Conservation (phyloP, 176 grass and related monocot genomes). For the Triticum urartu region DNA sequence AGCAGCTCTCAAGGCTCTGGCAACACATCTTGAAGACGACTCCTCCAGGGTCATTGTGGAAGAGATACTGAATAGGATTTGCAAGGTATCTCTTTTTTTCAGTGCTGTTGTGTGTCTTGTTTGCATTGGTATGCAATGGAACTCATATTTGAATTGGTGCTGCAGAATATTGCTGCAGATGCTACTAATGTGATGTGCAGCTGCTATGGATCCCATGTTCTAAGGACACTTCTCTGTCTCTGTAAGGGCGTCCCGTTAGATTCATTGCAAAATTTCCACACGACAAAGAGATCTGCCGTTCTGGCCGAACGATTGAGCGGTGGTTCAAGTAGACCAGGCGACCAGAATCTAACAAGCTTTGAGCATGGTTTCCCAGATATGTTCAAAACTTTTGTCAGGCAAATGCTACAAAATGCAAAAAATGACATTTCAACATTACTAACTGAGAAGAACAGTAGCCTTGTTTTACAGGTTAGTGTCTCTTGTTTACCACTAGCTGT, state of each 20-base stretch:
- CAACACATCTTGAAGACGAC: constrained; percentile 77
- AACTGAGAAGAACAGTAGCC: constrained; percentile 82
- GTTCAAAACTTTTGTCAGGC: constrained; percentile 68
- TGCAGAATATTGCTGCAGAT: constrained; percentile 68
- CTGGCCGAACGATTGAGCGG: constrained; percentile 66
- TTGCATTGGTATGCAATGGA: neutral
- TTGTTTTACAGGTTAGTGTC: constrained; percentile 75
- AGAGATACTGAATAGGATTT: constrained; percentile 70
- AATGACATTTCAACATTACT: constrained; percentile 52
- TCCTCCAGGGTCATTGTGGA: constrained; percentile 55
- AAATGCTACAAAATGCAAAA: constrained; percentile 66
- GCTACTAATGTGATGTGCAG: constrained; percentile 67
- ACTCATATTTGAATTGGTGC: constrained; percentile 19
- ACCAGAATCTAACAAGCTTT: constrained; percentile 37
- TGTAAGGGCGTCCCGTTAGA: constrained; percentile 77
- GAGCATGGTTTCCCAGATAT: constrained; percentile 51
- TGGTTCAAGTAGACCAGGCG: constrained; percentile 41
- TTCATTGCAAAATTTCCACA: constrained; percentile 67
- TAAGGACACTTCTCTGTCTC: constrained; percentile 83
- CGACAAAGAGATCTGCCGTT: constrained; percentile 65
- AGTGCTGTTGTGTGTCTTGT: neutral
- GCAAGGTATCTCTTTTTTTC: constrained; percentile 54
- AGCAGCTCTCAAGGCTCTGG: constrained; percentile 68
- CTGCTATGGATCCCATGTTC: constrained; percentile 88
- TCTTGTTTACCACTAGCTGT: neutral